These are phyloP conservation scores for Coffea canephora DNA, from an alignment of 257 asterid genomes.

Conservation along the genomic window DNA sequence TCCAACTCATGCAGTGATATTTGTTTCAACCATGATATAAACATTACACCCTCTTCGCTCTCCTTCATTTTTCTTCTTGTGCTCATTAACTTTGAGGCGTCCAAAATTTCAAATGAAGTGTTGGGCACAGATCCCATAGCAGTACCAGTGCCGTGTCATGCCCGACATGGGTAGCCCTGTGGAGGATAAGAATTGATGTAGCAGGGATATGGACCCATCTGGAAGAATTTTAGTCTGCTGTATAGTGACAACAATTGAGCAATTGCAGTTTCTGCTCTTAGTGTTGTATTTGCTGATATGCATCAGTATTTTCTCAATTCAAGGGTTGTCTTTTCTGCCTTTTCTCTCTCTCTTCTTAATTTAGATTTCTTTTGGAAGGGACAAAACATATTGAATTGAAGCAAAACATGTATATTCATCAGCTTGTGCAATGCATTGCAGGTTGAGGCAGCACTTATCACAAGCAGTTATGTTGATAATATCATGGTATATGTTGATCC, in stretches of 20 bases:
- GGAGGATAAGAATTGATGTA: too few relatives aligned
- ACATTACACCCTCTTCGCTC: too few relatives aligned
- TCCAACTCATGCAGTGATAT: too few relatives aligned
- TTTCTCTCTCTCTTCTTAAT: background rate
- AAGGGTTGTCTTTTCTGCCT: slow-evolving; percentile 1
- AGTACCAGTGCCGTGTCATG: too few relatives aligned
- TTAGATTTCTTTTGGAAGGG: background rate
- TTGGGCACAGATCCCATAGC: too few relatives aligned
- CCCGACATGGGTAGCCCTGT: too few relatives aligned
- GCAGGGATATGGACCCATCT: background rate
- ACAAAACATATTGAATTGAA: background rate
- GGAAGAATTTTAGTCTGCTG: background rate
- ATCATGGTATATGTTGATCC: slow-evolving; percentile 83
- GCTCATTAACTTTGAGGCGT: too few relatives aligned
- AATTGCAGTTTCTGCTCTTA: background rate
- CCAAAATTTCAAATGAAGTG: too few relatives aligned
- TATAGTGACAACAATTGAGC: background rate
- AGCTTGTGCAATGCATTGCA: slow-evolving; percentile 29
- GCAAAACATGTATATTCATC: background rate
- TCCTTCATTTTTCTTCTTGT: too few relatives aligned
- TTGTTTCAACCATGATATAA: too few relatives aligned
- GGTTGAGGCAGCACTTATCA: slow-evolving; percentile 81
- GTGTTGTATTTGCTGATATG: background rate
- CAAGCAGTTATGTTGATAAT: slow-evolving; percentile 60
- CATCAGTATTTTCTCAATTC: background rate